Conservation (phyloP, 2,329 filamentous ascomycete species). For the Botrytis sinoallii region DNA sequence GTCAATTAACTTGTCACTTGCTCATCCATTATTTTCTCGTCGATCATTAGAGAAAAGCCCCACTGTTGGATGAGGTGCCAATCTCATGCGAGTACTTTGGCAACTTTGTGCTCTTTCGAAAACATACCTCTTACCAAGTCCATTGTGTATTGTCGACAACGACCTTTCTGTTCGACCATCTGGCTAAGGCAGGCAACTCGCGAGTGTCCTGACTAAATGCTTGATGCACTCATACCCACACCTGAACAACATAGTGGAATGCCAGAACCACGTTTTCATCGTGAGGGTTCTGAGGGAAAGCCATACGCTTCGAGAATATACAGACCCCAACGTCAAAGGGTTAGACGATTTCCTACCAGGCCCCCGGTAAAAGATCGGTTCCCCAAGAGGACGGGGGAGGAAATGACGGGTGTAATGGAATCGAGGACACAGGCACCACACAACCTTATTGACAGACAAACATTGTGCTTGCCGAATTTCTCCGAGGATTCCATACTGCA, state of each 20-base stretch:
- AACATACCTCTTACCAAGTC: background rate
- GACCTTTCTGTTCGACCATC: background rate
- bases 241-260: constrained; percentile 25
- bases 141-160: background rate
- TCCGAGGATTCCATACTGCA: constrained; percentile 31
- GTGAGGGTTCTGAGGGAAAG: constrained; percentile 24
- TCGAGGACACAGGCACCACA: constrained; percentile 22
- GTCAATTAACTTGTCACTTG: background rate
- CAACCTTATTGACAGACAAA: constrained; percentile 30
- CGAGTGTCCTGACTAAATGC: constrained; percentile 11
- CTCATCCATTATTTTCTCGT: background rate
- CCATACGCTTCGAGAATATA: constrained; percentile 30
- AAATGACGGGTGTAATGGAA: constrained; percentile 21
- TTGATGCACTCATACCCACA: constrained; percentile 12
- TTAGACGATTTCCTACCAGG: constrained; percentile 24
- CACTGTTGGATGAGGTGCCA: background rate
- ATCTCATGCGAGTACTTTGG: constrained; percentile 6
- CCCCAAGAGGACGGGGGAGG: constrained; percentile 21
- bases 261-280: constrained; percentile 26
- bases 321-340: constrained; percentile 30
- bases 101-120: background rate
- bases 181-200: constrained; percentile 12
- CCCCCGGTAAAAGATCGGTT: constrained; percentile 18
- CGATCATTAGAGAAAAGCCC: background rate
- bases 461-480: constrained; percentile 34